A percentile compares a stretch with the other conserved stretches of the same genome.
Conservation (phyloP, 2,329 filamentous ascomycete genomes). For the Seiridium unicorne region DNA sequence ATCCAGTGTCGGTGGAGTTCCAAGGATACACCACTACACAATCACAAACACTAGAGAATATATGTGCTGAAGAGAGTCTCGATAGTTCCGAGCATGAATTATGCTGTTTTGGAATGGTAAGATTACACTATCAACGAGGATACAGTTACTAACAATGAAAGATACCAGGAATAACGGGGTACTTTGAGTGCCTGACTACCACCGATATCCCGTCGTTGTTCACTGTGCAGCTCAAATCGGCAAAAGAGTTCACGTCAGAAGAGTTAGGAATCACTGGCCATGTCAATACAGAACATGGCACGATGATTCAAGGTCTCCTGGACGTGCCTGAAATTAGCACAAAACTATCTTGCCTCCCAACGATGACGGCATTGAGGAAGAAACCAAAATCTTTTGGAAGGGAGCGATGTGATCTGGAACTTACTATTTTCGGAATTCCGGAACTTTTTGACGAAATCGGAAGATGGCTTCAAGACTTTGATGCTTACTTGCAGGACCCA, state of each 20-base stretch:
- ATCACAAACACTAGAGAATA: not conserved
- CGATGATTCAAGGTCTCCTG: not conserved
- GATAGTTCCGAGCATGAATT: not conserved
- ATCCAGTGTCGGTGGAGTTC: too few species aligned
- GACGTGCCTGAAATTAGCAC: not conserved
- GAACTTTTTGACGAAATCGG: constrained; percentile 26
- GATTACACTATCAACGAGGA: not conserved
- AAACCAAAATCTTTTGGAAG: not conserved
- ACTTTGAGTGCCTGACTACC: not conserved
- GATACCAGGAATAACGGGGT: not conserved
- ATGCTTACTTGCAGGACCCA: constrained; percentile 34
- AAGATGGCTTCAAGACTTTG: constrained; percentile 22
- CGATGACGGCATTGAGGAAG: not conserved
- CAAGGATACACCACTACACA: not conserved
- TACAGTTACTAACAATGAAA: not conserved
- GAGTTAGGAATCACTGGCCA: not conserved
- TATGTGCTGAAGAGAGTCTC: not conserved
- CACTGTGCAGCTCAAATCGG: not conserved
- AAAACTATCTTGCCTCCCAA: not conserved
- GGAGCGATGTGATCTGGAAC: constrained; percentile 7
- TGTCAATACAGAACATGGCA: not conserved
- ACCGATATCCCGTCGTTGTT: not conserved
- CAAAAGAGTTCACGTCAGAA: not conserved
- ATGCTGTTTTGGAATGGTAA: not conserved
- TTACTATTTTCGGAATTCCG: constrained; percentile 29